Evolutionary conservation across 2,329 filamentous ascomycete genomes (phyloP), one percentile per base, ranked within the genome.

Genomic region (Colletotrichum sp.): DNA sequence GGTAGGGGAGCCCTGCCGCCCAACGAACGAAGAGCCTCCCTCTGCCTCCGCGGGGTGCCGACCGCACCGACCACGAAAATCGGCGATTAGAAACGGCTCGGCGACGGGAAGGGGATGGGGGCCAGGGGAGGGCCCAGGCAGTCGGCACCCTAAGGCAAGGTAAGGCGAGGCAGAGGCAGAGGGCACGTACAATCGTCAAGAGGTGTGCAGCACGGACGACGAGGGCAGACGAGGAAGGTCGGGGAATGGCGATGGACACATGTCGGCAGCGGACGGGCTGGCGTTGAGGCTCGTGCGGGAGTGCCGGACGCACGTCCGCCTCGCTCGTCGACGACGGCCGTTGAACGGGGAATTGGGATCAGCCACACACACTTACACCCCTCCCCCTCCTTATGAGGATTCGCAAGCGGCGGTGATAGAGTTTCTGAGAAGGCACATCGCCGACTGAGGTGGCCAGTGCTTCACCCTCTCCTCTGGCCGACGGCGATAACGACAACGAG

Each of bases 81-180:
- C 72, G 61, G 62, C 69, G 63, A 72, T 63, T 48, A 72, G 56
- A 58, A 63, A 72, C 62, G 34, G 65, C 18, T 43, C 55, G 38
- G 73, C 69, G 62, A 6, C 38, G 18, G 38, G 38, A n/a, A 48
- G 36, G 7, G 38, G 38, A 48, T 48, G 38, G 38, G 18, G 38
- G 38, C 38, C 38, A 48, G 69, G 38, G 68, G 16, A 24, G n/a
- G 34, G 26, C 26, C 63, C 34, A 59, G 14, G 30, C 55, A 43
- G 59, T 30, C 71, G 58, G 71, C 66, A 52, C 38, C 63, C 30
- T 55, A 48, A 21, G 56, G 28, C 28, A 34, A 62, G 56, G 28
- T 18, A 34, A 62, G 28, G 58, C 52, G 26, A 13, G 18, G 28
- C 10, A 38, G 30, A 18, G n/a, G 28, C n/a, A 43, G 18, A 43